Percentiles rank a stretch among this genome's conserved stretches.
Evolutionary conservation across 1,139 yeast genomes (phyloP).

Genomic region (Insectozyma bohioensis): DNA sequence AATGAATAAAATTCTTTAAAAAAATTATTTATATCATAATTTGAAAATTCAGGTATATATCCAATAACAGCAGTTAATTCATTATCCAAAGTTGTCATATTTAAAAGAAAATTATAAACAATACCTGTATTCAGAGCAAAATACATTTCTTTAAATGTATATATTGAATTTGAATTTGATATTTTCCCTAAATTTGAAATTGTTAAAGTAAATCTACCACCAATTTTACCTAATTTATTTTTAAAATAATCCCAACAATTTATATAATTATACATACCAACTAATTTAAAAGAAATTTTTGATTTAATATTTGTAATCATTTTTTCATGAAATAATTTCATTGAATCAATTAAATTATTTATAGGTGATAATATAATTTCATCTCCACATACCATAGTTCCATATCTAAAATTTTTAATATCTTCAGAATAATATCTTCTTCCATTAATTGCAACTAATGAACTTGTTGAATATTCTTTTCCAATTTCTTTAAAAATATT

Average conservation of each 20-base stretch:
- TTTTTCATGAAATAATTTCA: conserved; percentile 17
- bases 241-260: conserved; percentile 16
- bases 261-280: conserved; percentile 16
- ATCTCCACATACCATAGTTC: conserved; percentile 22
- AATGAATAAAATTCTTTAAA: conserved; percentile 1
- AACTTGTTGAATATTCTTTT: conserved; percentile 15
- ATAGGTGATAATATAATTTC: conserved; percentile 15
- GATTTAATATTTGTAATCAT: conserved; percentile 15
- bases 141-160: conserved; percentile 18
- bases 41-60: conserved; percentile 18
- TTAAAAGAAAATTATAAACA: conserved; percentile 21
- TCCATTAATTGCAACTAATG: conserved; percentile 26
- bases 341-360: conserved; percentile 9
- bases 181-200: conserved; percentile 24
- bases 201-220: conserved; percentile 19
- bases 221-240: conserved; percentile 11
- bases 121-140: conserved; percentile 23
- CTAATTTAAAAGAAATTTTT: conserved; percentile 15
- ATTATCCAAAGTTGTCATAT: conserved; percentile 19
- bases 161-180: conserved; percentile 13
- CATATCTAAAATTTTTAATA: conserved; percentile 18
- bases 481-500: conserved; percentile 17
- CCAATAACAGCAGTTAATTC: conserved; percentile 22
- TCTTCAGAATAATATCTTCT: conserved; percentile 25
- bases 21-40: background rate